Percentiles rank a stretch among this genome's conserved stretches.
Conservation (phyloP, 164 flowering plant species). For the Euptelea pleiosperma region DNA sequence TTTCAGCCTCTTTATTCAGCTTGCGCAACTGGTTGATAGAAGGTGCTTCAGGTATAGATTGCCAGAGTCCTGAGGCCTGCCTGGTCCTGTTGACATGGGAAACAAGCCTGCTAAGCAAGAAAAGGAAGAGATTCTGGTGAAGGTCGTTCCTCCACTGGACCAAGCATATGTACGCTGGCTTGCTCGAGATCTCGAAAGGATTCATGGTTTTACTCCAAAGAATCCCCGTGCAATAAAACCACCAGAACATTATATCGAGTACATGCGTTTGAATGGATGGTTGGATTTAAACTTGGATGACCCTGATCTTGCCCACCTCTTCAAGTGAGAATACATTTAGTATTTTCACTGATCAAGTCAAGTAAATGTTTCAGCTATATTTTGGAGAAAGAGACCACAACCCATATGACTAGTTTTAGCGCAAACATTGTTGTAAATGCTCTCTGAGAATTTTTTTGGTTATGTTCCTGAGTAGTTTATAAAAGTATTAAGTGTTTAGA, state of each 20-base stretch:
- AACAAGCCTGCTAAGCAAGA: slow-evolving; percentile 49
- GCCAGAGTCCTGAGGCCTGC: too few species aligned
- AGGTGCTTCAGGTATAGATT: too few species aligned
- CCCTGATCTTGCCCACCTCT: slow-evolving; percentile 76
- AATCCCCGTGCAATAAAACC: slow-evolving; percentile 59
- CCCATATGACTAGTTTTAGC: too few species aligned
- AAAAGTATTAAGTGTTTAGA: not conserved
- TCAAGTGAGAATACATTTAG: slow-evolving; percentile 35
- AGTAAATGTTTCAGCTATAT: not conserved
- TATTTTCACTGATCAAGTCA: not conserved
- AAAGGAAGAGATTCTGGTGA: slow-evolving; percentile 40
- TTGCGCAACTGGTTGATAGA: too few species aligned
- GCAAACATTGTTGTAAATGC: not conserved
- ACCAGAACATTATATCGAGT: slow-evolving; percentile 73
- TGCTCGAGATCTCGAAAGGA: slow-evolving; percentile 68
- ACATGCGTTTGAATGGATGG: slow-evolving; percentile 76
- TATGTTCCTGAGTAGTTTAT: not conserved
- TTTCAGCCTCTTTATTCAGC: too few species aligned
- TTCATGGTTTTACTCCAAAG: slow-evolving; percentile 57
- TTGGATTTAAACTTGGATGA: slow-evolving; percentile 72
- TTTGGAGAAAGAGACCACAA: not conserved
- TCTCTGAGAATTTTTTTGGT: not conserved
- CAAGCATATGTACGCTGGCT: slow-evolving; percentile 64
- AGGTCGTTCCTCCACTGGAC: slow-evolving; percentile 68
- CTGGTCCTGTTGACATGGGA: slow-evolving; percentile 46